Evolutionary conservation across 331 rosid species (phyloP), one percentile per base, ranked within the genome.

Genomic region (Quercus phellos): DNA sequence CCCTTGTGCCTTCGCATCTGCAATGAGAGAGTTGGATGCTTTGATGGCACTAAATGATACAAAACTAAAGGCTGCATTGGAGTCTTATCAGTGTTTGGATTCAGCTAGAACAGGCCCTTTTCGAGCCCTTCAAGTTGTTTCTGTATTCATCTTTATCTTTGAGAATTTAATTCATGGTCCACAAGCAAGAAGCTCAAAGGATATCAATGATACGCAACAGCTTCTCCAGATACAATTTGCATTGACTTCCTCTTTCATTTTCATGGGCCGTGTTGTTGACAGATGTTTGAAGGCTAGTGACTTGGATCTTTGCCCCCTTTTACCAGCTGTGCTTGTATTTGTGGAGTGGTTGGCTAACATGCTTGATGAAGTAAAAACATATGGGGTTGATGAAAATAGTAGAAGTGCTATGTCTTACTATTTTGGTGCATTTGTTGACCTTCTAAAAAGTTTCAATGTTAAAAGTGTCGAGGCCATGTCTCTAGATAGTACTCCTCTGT

Each of bases 41-140:
- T 72, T 89, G 84, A 76, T 95, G 93, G 89, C 84, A 77, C 87
- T 90, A 55, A 92, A 85, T 78, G 99, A 91, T 76, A 60, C 50
- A 21, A 83, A 83, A 77, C 84, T 95, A 46, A 88, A 67, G 54
- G 76, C 51, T 73, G 46, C 72, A 70, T 80, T 95, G 83, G 96
- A 95, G 77, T 90, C 98, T 29, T 95, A 95, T 70, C 79, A 70
- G 67, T 86, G 70, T 72, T 86, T 93, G 87, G 90, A 84, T 81
- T 87, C 93, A 64, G 87, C 87, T 58, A 86, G 89, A 89, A 84
- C 85, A 75, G 97, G 98, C 56, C 99, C 99, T 59, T 90, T 90
- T 55, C 92, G 96, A 78, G 92, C 90, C 16, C 72, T 91, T 61
- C 99, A 95, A 86, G 84, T 78, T 30, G 90, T 86, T 82, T 87